Conservation (phyloP, 2,329 filamentous ascomycete species). For the Sclerotinia nivalis region DNA sequence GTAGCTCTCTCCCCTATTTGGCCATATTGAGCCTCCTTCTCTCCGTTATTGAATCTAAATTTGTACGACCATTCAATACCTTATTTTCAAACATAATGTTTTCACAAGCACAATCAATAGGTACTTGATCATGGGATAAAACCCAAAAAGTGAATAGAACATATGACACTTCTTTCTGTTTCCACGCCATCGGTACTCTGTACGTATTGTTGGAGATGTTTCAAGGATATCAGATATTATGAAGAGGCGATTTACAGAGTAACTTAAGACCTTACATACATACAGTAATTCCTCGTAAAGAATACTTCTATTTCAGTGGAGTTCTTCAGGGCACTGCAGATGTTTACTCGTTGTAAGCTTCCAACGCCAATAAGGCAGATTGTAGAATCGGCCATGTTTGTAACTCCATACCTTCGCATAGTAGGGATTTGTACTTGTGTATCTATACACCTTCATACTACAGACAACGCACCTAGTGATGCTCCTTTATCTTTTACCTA, state of each 20-base stretch:
- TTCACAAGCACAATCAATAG: too few species aligned
- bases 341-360: not conserved
- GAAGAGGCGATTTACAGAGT: not conserved
- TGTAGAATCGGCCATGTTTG: not conserved
- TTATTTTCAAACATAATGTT: not conserved
- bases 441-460: too few species aligned
- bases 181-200: not conserved
- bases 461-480: too few species aligned
- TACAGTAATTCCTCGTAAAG: not conserved
- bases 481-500: too few species aligned
- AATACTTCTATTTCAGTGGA: not conserved
- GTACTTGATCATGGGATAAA: not conserved
- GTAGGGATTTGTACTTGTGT: not conserved
- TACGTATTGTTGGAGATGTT: not conserved
- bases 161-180: not conserved
- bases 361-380: not conserved
- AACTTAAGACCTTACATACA: not conserved
- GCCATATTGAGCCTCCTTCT: not conserved
- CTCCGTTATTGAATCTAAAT: not conserved
- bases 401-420: too few species aligned
- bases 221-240: not conserved
- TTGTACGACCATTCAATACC: not conserved
- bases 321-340: not conserved
- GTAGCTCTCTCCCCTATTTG: not conserved
- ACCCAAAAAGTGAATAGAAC: not conserved